Conservation (phyloP, 148 eudicot species). For the Talinum fruticosum region DNA sequence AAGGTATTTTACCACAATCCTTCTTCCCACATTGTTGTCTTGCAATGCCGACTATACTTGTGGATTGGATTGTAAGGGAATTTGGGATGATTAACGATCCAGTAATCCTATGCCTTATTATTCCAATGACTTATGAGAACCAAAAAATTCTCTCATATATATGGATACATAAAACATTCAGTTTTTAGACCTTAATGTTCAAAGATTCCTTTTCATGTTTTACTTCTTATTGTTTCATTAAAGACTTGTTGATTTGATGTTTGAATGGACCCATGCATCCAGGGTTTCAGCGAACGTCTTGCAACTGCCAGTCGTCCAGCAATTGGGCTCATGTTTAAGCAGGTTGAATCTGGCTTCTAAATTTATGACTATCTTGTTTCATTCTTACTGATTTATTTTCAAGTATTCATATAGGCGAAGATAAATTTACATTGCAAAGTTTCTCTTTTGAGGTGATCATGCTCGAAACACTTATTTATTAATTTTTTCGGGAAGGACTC, state of each 20-base stretch:
- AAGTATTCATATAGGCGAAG: background rate
- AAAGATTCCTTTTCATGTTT: background rate
- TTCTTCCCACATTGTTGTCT: background rate
- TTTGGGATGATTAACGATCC: background rate
- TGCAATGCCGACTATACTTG: background rate
- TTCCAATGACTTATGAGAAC: background rate
- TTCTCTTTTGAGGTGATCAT: background rate
- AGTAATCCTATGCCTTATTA: background rate
- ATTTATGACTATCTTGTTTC: background rate
- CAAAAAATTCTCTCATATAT: background rate
- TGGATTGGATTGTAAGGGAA: background rate
- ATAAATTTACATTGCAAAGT: background rate
- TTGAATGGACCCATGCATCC: constrained; percentile 19
- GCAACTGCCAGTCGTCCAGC: constrained; percentile 86
- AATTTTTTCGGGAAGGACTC: background rate
- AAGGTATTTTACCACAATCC: constrained; percentile 47
- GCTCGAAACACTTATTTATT: background rate
- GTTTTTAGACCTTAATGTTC: background rate
- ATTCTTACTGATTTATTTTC: background rate
- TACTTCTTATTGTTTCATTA: background rate
- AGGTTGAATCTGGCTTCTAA: constrained; percentile 40
- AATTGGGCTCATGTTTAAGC: constrained; percentile 93
- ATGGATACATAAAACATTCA: background rate
- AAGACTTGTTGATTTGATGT: constrained; percentile 6
- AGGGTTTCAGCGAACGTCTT: constrained; percentile 99